A percentile compares a stretch with the other conserved stretches of the same genome.
Evolutionary conservation across 2,329 filamentous ascomycete genomes (phyloP).

Genomic region (Exophiala mesophila): DNA sequence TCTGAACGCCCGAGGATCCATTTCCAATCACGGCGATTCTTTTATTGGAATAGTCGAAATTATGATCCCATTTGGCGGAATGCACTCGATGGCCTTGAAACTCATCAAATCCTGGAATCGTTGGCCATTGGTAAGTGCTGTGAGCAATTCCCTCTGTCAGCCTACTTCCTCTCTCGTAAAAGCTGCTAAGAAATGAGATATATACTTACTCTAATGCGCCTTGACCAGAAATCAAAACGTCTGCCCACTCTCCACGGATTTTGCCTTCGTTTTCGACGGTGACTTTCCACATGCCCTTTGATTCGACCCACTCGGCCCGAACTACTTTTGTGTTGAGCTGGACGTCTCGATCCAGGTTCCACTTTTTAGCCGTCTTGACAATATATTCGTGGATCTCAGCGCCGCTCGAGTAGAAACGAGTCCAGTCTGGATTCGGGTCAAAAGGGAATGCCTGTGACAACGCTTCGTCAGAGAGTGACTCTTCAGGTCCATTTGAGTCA

Average conservation of each 20-base stretch:
- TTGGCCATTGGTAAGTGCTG: slow-evolving; percentile 15
- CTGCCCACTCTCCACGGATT: slow-evolving; percentile 26
- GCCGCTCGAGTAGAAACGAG: slow-evolving; percentile 36
- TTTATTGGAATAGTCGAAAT: slow-evolving; percentile 26
- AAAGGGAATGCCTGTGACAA: slow-evolving; percentile 26
- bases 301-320: slow-evolving; percentile 36
- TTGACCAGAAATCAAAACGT: slow-evolving; percentile 35
- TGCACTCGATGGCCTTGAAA: slow-evolving; percentile 30
- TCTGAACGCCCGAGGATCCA: slow-evolving; percentile 27
- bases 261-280: slow-evolving; percentile 27
- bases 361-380: slow-evolving; percentile 35
- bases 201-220: slow-evolving; percentile 16
- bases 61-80: slow-evolving; percentile 30
- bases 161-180: too few species aligned
- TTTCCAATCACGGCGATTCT: slow-evolving; percentile 26
- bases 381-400: slow-evolving; percentile 42
- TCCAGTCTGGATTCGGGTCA: slow-evolving; percentile 40
- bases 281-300: slow-evolving; percentile 33
- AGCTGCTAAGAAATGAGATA: neutral
- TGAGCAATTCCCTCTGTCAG: neutral
- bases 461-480: neutral
- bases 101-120: slow-evolving; percentile 26
- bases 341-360: slow-evolving; percentile 35
- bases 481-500: neutral
- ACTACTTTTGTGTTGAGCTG: slow-evolving; percentile 34